phyloP scores from a whole-genome alignment of 108 stramenopile species.

The Pseudonitzschia multiseries region DNA sequence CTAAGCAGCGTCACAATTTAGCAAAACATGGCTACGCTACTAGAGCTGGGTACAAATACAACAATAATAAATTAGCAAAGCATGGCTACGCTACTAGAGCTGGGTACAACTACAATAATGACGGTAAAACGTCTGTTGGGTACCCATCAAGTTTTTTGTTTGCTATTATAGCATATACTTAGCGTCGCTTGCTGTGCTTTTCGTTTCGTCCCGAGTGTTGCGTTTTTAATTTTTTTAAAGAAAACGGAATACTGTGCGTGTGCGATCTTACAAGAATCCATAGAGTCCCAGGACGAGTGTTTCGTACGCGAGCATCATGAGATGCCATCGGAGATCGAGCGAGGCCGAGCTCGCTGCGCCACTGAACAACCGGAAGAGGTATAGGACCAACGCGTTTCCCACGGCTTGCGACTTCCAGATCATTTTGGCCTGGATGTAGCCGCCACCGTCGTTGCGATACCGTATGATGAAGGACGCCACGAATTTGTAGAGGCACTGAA shows the following conservation, averaged over 20 bases:
- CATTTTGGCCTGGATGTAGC: slow-evolving; percentile 63
- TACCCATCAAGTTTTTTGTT: no score
- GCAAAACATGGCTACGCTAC: no score
- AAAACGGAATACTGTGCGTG: no score
- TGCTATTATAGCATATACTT: no score
- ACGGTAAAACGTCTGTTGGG: no score
- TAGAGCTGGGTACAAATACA: no score
- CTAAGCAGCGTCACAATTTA: background rate
- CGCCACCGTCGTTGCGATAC: slow-evolving; percentile 69
- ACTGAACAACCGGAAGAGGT: slow-evolving; percentile 73
- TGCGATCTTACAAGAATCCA: slow-evolving; percentile 21
- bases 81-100: no score
- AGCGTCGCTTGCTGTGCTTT: no score
- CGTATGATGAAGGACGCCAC: slow-evolving; percentile 50
- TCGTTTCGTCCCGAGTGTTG: no score
- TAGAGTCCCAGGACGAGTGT: slow-evolving; percentile 69
- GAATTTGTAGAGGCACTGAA: slow-evolving; percentile 70
- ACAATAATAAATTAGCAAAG: no score
- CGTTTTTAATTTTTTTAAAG: no score
- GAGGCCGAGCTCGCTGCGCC: slow-evolving; percentile 70
- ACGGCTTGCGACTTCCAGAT: slow-evolving; percentile 78
- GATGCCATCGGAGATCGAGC: slow-evolving; percentile 87
- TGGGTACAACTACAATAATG: no score
- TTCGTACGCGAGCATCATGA: slow-evolving; percentile 83
- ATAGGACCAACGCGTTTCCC: slow-evolving; percentile 57